Conservation (phyloP, 2,329 filamentous ascomycete species). For the Pyrenophora teres region DNA sequence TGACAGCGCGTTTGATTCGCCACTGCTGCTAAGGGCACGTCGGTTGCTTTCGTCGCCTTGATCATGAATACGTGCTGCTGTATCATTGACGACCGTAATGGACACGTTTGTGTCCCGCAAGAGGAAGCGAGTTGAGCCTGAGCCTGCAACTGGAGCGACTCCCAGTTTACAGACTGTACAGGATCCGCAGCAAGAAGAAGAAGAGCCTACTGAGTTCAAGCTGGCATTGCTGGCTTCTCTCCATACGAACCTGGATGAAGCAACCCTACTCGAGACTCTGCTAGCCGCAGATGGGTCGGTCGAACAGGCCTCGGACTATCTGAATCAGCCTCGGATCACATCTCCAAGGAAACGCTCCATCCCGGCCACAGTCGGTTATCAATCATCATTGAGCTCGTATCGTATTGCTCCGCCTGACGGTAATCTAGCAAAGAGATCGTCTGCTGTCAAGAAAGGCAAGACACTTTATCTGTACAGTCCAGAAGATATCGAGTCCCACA, state of each 20-base stretch:
- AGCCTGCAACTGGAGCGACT: neutral
- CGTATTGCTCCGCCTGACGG: slow-evolving; percentile 17
- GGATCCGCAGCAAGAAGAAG: slow-evolving; percentile 33
- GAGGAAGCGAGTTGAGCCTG: slow-evolving; percentile 31
- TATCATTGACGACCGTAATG: slow-evolving; percentile 25
- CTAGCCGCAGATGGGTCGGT: slow-evolving; percentile 80
- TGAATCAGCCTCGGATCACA: slow-evolving; percentile 49
- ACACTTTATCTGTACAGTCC: slow-evolving; percentile 85
- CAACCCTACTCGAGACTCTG: slow-evolving; percentile 76
- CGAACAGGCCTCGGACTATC: slow-evolving; percentile 62
- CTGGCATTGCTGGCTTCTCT: slow-evolving; percentile 82
- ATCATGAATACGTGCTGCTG: neutral
- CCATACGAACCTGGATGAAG: slow-evolving; percentile 66
- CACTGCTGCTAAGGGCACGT: neutral
- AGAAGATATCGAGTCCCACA: slow-evolving; percentile 77
- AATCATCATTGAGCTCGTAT: slow-evolving; percentile 49
- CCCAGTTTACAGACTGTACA: neutral
- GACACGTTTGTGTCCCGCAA: slow-evolving; percentile 49
- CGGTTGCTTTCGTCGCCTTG: no score
- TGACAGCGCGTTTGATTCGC: slow-evolving; percentile 17
- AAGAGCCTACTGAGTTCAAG: slow-evolving; percentile 88
- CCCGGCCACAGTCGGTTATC: slow-evolving; percentile 44
- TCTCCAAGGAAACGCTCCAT: slow-evolving; percentile 41
- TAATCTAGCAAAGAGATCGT: slow-evolving; percentile 41
- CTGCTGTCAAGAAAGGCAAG: slow-evolving; percentile 73